phyloP scores from a whole-genome alignment of 2,329 filamentous ascomycete genomes.

The Fusarium sublunatum region DNA sequence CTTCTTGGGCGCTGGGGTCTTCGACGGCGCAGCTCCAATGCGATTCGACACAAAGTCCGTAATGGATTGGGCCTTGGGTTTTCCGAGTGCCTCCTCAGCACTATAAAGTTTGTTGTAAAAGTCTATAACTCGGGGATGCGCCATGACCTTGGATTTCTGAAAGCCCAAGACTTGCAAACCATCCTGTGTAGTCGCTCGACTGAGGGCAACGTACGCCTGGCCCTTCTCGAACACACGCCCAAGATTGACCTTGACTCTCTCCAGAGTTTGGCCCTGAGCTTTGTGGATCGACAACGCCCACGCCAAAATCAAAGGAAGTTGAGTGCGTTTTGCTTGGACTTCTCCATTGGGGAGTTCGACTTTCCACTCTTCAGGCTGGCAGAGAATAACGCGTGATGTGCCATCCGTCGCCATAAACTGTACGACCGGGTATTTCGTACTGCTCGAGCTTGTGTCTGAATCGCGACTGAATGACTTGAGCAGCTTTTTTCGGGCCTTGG shows the following conservation, averaged over 20 bases:
- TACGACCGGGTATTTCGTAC: constrained; percentile 81
- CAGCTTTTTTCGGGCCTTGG: constrained; percentile 67
- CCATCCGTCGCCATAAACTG: constrained; percentile 84
- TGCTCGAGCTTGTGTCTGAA: constrained; percentile 57
- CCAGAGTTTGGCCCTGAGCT: constrained; percentile 93
- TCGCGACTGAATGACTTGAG: constrained; percentile 59
- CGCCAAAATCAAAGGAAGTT: constrained; percentile 89
- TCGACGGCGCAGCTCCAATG: constrained; percentile 44
- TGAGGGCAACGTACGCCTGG: constrained; percentile 96
- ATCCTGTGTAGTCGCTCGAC: constrained; percentile 86
- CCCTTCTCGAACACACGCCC: constrained; percentile 96
- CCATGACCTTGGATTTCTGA: constrained; percentile 91
- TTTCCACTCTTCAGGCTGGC: constrained; percentile 92
- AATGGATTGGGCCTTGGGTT: constrained; percentile 49
- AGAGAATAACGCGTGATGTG: constrained; percentile 72
- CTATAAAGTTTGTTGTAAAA: constrained; percentile 89
- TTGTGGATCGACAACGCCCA: constrained; percentile 99
- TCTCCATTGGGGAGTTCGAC: constrained; percentile 96
- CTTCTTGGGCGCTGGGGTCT: constrained; percentile 32
- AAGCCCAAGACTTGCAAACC: constrained; percentile 91
- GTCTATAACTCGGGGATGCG: constrained; percentile 83
- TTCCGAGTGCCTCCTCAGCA: constrained; percentile 66
- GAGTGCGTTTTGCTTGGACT: constrained; percentile 85
- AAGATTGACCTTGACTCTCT: constrained; percentile 93
- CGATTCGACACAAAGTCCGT: constrained; percentile 54